Evolutionary conservation across 108 stramenopile genomes (phyloP).

Genomic region (Schizochytrium sp.): DNA sequence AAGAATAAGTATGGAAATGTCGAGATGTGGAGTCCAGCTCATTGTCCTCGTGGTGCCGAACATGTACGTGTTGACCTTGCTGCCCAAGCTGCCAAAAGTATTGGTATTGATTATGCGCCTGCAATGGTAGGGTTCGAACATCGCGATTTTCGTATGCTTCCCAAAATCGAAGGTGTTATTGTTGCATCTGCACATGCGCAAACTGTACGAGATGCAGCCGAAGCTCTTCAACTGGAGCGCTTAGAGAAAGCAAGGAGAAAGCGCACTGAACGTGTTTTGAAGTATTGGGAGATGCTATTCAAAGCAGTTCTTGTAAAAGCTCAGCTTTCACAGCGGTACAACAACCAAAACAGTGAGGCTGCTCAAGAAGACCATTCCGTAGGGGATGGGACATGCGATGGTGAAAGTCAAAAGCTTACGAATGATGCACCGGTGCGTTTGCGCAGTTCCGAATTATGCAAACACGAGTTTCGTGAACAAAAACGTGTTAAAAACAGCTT

Average conservation of each 20-base stretch:
- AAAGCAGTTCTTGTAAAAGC: conserved; percentile 15
- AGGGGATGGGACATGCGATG: too few species aligned
- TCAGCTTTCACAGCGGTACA: background rate
- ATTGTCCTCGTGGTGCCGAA: background rate
- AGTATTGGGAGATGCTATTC: background rate
- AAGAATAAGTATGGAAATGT: conserved; percentile 52
- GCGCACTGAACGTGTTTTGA: background rate
- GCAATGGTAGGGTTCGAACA: conserved; percentile 30
- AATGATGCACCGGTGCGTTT: too few species aligned
- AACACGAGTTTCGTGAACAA: background rate
- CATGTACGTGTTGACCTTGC: background rate
- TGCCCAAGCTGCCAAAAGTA: conserved; percentile 10
- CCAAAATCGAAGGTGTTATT: background rate
- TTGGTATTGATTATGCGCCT: conserved; percentile 42
- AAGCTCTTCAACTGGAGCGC: background rate
- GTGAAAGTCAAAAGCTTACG: too few species aligned
- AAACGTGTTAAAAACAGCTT: background rate
- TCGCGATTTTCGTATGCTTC: background rate
- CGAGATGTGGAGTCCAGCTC: conserved; percentile 24
- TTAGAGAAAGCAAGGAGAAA: background rate
- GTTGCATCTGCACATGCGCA: conserved; percentile 5
- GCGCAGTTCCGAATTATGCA: too few species aligned
- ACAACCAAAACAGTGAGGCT: background rate
- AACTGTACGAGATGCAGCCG: conserved; percentile 6
- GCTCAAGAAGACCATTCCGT: background rate